phyloP scores from a whole-genome alignment of 2,329 filamentous ascomycete genomes.

The Epichloe aotearoae region DNA sequence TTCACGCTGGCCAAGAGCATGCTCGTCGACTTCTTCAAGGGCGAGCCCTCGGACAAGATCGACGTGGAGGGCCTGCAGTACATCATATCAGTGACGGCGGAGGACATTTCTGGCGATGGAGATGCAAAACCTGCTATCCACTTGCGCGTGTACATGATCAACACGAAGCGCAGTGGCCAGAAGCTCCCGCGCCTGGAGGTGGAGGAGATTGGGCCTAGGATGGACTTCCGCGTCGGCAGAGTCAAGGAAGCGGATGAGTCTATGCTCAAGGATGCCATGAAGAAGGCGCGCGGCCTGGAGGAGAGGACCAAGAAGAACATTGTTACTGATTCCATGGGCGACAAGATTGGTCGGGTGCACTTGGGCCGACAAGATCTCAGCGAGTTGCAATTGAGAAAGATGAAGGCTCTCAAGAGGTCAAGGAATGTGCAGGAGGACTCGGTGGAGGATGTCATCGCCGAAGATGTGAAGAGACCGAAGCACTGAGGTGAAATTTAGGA shows the following conservation, averaged over 20 bases:
- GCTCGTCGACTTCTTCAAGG: conserved; percentile 83
- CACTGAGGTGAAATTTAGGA: conserved; percentile 11
- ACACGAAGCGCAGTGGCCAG: conserved; percentile 75
- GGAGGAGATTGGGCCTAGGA: conserved; percentile 87
- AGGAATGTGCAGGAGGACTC: conserved; percentile 45
- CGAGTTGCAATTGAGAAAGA: conserved; percentile 89
- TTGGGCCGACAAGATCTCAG: conserved; percentile 78
- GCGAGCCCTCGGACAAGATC: conserved; percentile 59
- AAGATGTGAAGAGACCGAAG: conserved; percentile 26
- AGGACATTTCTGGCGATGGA: conserved; percentile 38
- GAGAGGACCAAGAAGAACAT: conserved; percentile 94
- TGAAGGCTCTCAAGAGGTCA: conserved; percentile 92
- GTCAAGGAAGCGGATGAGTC: conserved; percentile 63
- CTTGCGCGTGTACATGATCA: conserved; percentile 73
- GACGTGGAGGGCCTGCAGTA: conserved; percentile 95
- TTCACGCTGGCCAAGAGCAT: conserved; percentile 81
- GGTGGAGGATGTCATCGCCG: conserved; percentile 27
- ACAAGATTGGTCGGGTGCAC: conserved; percentile 92
- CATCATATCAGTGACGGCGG: conserved; percentile 67
- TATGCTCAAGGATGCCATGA: conserved; percentile 81
- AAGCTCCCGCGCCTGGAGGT: conserved; percentile 82
- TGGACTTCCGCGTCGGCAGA: conserved; percentile 81
- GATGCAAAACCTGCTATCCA: conserved; percentile 43
- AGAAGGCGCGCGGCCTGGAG: conserved; percentile 62
- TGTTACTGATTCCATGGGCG: conserved; percentile 77